Percentiles rank a stretch among this genome's conserved stretches.
Conservation (phyloP, 495 filamentous ascomycete species). For the Neurospora tetraspora region DNA sequence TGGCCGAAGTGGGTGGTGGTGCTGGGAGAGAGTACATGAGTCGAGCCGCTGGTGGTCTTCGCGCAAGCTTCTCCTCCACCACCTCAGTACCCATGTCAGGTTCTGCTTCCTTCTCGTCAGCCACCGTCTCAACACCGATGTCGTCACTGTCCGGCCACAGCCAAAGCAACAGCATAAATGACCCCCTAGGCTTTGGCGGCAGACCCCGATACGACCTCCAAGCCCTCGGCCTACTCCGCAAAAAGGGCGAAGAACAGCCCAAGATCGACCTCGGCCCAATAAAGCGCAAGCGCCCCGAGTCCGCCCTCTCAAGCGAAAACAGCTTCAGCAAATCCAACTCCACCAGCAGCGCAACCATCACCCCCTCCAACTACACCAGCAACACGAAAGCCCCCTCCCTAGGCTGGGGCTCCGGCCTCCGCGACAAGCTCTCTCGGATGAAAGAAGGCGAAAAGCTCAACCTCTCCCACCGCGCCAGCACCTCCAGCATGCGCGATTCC, state of each 20-base stretch:
- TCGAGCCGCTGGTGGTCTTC: constrained; percentile 4
- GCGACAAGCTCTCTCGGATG: constrained; percentile 41
- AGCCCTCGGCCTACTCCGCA: constrained; percentile 46
- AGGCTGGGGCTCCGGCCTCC: constrained; percentile 41
- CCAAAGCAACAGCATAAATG: not conserved
- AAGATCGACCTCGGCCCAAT: constrained; percentile 60
- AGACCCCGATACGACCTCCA: constrained; percentile 28
- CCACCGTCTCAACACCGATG: not conserved
- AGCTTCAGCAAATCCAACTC: constrained; percentile 7
- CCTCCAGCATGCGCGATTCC: not conserved
- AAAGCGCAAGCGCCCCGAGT: constrained; percentile 54
- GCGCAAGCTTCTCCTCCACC: constrained; percentile 10
- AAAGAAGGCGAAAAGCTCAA: constrained; percentile 41
- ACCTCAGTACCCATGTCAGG: constrained; percentile 1
- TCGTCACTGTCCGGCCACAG: constrained; percentile 6
- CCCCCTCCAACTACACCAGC: not conserved
- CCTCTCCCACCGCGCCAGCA: constrained; percentile 18
- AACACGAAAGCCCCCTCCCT: constrained; percentile 14
- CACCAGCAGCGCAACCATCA: constrained; percentile 4
- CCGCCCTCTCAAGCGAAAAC: constrained; percentile 18
- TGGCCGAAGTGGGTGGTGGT: constrained; percentile 52
- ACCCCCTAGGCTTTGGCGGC: not conserved
- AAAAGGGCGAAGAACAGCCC: constrained; percentile 36
- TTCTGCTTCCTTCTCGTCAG: not conserved
- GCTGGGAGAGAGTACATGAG: constrained; percentile 72